Evolutionary conservation across 495 filamentous ascomycete genomes (phyloP).

Genomic region (Xylaria sp.): DNA sequence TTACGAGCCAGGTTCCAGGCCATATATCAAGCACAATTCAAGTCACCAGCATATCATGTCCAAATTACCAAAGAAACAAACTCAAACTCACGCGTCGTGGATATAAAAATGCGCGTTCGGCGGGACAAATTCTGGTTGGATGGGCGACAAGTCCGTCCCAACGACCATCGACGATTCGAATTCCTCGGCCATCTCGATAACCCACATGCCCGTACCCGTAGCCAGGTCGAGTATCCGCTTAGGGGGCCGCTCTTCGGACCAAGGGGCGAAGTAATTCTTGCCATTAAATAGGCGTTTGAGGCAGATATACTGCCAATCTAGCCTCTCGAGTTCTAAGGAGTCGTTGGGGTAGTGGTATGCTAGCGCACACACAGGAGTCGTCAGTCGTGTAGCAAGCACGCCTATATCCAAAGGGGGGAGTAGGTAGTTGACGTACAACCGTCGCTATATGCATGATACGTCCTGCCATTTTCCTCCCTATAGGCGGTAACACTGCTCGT

Average conservation of each 20-base stretch:
- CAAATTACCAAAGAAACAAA: slow-evolving; percentile 10
- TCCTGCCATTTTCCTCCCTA: slow-evolving; percentile 66
- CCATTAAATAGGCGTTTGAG: slow-evolving; percentile 60
- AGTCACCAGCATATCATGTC: neutral
- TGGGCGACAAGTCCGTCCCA: slow-evolving; percentile 39
- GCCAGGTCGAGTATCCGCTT: slow-evolving; percentile 70
- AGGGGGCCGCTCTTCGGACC: slow-evolving; percentile 51
- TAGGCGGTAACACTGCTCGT: slow-evolving; percentile 53
- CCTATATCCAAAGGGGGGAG: neutral
- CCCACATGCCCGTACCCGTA: slow-evolving; percentile 70
- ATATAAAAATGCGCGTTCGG: slow-evolving; percentile 42
- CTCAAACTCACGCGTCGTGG: slow-evolving; percentile 37
- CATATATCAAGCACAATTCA: neutral
- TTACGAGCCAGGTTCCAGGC: neutral
- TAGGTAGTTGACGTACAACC: slow-evolving; percentile 39
- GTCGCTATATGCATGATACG: slow-evolving; percentile 65
- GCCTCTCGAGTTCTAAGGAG: slow-evolving; percentile 56
- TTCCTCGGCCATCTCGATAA: slow-evolving; percentile 64
- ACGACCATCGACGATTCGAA: slow-evolving; percentile 36
- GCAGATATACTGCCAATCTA: slow-evolving; percentile 68
- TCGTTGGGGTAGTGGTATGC: slow-evolving; percentile 70
- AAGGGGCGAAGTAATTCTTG: slow-evolving; percentile 65
- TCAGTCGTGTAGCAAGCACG: neutral
- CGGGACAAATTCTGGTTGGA: slow-evolving; percentile 40
- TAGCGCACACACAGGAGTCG: slow-evolving; percentile 31